A percentile compares a stretch with the other conserved stretches of the same genome.
phyloP scores from a whole-genome alignment of 352 stramenopile genomes.

The Pythium biforme region DNA sequence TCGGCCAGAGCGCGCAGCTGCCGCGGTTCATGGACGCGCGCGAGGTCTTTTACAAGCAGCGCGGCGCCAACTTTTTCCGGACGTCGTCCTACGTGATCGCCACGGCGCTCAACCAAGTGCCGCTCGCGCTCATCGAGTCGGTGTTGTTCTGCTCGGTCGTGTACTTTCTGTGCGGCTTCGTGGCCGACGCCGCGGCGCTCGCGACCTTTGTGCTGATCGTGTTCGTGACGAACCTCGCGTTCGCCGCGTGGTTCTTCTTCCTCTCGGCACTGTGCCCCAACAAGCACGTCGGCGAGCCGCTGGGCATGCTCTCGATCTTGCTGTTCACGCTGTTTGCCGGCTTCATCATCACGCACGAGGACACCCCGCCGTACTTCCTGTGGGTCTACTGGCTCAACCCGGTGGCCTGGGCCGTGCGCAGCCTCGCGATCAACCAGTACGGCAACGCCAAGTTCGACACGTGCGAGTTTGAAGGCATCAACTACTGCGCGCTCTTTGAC shows the following conservation, averaged over 20 bases:
- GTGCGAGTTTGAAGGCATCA: slow-evolving; percentile 18
- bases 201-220: slow-evolving; percentile 38
- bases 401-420: slow-evolving; percentile 43
- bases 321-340: slow-evolving; percentile 52
- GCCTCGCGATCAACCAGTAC: slow-evolving; percentile 32
- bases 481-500: slow-evolving; percentile 24
- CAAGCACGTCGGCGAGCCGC: slow-evolving; percentile 35
- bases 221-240: slow-evolving; percentile 37
- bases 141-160: slow-evolving; percentile 36
- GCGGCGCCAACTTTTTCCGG: slow-evolving; percentile 59
- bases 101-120: slow-evolving; percentile 24
- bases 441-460: slow-evolving; percentile 10
- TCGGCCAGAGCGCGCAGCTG: slow-evolving; percentile 73
- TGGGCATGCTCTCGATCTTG: slow-evolving; percentile 39
- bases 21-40: slow-evolving; percentile 66
- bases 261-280: slow-evolving; percentile 30
- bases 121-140: slow-evolving; percentile 31
- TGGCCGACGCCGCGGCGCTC: slow-evolving; percentile 36
- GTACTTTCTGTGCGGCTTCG: slow-evolving; percentile 31
- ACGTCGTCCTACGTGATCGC: slow-evolving; percentile 65
- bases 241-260: slow-evolving; percentile 45
- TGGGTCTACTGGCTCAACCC: slow-evolving; percentile 67
- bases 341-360: slow-evolving; percentile 44
- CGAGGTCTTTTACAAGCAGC: slow-evolving; percentile 51
- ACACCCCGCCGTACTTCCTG: slow-evolving; percentile 44